Conservation (phyloP, 352 stramenopile genomes). For the Phytophthora foliorum region DNA sequence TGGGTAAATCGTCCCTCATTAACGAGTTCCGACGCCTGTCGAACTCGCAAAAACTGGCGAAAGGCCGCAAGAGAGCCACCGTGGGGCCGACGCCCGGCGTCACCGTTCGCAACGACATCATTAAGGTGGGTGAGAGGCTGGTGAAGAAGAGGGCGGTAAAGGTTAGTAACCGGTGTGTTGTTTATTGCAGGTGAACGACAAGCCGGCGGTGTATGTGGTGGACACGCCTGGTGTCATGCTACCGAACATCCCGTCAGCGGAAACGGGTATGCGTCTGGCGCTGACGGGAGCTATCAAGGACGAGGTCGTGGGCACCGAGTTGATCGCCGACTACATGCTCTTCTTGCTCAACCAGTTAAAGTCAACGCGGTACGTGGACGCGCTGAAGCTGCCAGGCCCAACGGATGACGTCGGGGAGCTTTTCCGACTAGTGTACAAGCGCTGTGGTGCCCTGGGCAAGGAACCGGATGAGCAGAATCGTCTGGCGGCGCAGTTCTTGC, state of each 20-base stretch:
- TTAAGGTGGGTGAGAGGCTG: slow-evolving; percentile 63
- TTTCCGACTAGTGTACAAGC: slow-evolving; percentile 69
- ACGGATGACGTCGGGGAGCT: slow-evolving; percentile 82
- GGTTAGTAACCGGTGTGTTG: slow-evolving; percentile 13
- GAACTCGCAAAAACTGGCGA: slow-evolving; percentile 77
- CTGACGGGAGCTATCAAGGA: slow-evolving; percentile 91
- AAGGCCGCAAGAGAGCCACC: slow-evolving; percentile 82
- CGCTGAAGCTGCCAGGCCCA: slow-evolving; percentile 66
- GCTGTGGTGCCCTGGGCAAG: slow-evolving; percentile 83
- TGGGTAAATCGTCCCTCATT: slow-evolving; percentile 93
- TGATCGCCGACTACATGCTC: slow-evolving; percentile 92
- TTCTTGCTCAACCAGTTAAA: slow-evolving; percentile 87
- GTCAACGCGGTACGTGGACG: slow-evolving; percentile 84
- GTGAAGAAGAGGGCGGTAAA: neutral
- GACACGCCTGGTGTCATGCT: slow-evolving; percentile 92
- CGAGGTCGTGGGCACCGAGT: slow-evolving; percentile 83
- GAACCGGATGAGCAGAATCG: slow-evolving; percentile 73
- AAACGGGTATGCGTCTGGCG: slow-evolving; percentile 87
- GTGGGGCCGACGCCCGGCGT: slow-evolving; percentile 88
- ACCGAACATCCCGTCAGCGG: slow-evolving; percentile 80
- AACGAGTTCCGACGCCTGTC: slow-evolving; percentile 87
- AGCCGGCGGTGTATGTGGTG: slow-evolving; percentile 89
- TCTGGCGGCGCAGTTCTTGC: slow-evolving; percentile 74
- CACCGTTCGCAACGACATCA: slow-evolving; percentile 89
- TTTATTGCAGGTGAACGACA: slow-evolving; percentile 77